Conservation (phyloP, 2,329 filamentous ascomycete genomes). For the Raffaelea deltoideospora region DNA sequence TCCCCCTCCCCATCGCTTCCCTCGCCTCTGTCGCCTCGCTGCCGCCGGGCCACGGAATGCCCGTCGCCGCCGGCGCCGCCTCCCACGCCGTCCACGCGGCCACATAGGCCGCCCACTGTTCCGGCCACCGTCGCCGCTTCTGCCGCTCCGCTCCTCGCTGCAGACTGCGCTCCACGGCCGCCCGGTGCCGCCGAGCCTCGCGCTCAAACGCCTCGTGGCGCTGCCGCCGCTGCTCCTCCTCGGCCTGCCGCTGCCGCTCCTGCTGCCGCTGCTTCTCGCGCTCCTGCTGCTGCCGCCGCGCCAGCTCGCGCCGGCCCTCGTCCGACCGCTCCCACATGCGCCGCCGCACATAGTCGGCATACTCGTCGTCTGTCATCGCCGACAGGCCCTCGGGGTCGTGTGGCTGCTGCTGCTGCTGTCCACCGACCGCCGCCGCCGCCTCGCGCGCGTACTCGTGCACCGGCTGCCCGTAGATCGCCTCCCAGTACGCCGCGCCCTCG, state of each 20-base stretch:
- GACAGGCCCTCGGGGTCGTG: constrained; percentile 44
- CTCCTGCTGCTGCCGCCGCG: constrained; percentile 36
- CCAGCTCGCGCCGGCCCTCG: constrained; percentile 64
- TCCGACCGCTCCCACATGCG: constrained; percentile 96
- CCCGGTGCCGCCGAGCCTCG: constrained; percentile 12
- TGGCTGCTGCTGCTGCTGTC: constrained; percentile 8
- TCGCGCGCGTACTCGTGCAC: constrained; percentile 39
- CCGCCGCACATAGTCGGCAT: constrained; percentile 66
- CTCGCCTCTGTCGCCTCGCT: constrained; percentile 26
- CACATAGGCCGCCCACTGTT: constrained; percentile 50
- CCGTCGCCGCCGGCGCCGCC: constrained; percentile 10
- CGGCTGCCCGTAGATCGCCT: constrained; percentile 89
- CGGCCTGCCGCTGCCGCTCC: constrained; percentile 12
- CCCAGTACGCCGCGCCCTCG: constrained; percentile 90
- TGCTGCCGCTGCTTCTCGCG: constrained; percentile 30
- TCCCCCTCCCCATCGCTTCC: not conserved
- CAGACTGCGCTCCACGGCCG: constrained; percentile 55
- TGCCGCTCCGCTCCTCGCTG: constrained; percentile 50
- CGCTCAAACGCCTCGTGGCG: constrained; percentile 35
- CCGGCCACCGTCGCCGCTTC: constrained; percentile 35
- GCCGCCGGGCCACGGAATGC: constrained; percentile 51
- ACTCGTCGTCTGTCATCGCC: constrained; percentile 85
- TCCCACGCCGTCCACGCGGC: constrained; percentile 46
- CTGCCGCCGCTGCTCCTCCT: constrained; percentile 14
- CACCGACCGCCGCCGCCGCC: constrained; percentile 17